Evolutionary conservation across 768 basidiomycete species (phyloP), one percentile per base, ranked within the genome.

Genomic region (Hypholoma fasciculare): DNA sequence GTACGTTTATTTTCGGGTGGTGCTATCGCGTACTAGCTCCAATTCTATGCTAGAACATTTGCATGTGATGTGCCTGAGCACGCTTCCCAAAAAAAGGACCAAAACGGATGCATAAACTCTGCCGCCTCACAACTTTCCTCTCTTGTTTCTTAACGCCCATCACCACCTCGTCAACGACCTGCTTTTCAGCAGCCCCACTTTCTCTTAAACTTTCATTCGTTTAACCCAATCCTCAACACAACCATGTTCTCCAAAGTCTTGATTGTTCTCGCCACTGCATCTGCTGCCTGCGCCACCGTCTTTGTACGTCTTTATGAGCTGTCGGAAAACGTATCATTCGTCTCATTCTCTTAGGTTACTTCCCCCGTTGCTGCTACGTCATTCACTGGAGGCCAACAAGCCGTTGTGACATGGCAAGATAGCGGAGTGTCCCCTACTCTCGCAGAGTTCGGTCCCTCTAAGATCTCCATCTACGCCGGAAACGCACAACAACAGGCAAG

Each of bases 401-500:
- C 76, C 13, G 79, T 76, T 12, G 66, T 92, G 52, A 68, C 57
- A 38, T 93, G 90, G 90, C 67, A 79, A 59, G 89, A 92, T 46
- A 75, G 80, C 56, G 76, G 77, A 52, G 51, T 23, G 0, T 1
- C 72, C 1, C 88, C 90, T 4, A 49, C 72, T 20, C 77, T 91
- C 47, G 53, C 70, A 12, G 56, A 75, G 4, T 88, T 87, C 38
- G 88, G 89, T 5, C 61, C 65, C 30, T 70, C 79, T 9, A 74
- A 69, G 44, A 73, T 90, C 40, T 81, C 78, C 37, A 79, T 93
- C 71, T 91, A 84, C 62, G 79, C 72, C 52, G 90, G 90, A 43
- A 89, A 82, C 67, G 72, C 78, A 30, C 70, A 67, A 11, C 75
- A 83, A 63, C 90, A 92, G 82, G 89, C 88, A 44, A 20, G 8